These are phyloP conservation scores for Psilocybe mexicana DNA, from an alignment of 1,284 basidiomycete genomes.

Conservation along the genomic window DNA sequence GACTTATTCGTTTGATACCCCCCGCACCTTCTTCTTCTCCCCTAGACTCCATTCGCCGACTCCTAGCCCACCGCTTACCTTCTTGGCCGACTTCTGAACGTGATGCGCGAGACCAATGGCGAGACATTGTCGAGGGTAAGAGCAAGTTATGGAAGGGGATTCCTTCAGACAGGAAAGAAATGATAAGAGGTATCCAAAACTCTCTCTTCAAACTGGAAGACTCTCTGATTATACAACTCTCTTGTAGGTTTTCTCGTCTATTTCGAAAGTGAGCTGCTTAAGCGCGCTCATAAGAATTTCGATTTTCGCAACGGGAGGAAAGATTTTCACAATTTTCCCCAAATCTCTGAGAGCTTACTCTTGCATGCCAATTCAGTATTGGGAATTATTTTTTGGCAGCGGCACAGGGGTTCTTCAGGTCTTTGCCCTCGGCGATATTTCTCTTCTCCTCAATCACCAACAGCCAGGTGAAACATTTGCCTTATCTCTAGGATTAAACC, in stretches of 20 bases:
- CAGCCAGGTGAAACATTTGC: slow-evolving; percentile 51
- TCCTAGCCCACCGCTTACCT: slow-evolving; percentile 84
- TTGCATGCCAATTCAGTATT: slow-evolving; percentile 43
- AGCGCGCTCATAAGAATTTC: slow-evolving; percentile 89
- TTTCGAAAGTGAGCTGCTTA: slow-evolving; percentile 86
- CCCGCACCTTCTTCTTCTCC: slow-evolving; percentile 56
- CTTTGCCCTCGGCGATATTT: slow-evolving; percentile 92
- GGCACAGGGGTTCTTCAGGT: slow-evolving; percentile 84
- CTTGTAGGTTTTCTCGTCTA: slow-evolving; percentile 81
- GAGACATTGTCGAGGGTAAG: slow-evolving; percentile 89
- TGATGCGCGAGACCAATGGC: slow-evolving; percentile 87
- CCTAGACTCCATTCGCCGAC: slow-evolving; percentile 67
- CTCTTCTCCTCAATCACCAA: slow-evolving; percentile 92
- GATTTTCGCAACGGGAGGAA: slow-evolving; percentile 86
- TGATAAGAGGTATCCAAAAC: slow-evolving; percentile 67
- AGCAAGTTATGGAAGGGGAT: slow-evolving; percentile 88
- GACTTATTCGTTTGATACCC: slow-evolving; percentile 81
- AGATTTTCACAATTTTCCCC: slow-evolving; percentile 12
- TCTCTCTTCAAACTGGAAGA: background rate
- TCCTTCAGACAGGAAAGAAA: slow-evolving; percentile 90
- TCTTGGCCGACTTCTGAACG: slow-evolving; percentile 58
- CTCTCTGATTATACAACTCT: background rate
- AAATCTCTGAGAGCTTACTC: slow-evolving; percentile 2
- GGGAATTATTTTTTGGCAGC: slow-evolving; percentile 91
- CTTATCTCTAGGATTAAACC: background rate